These are phyloP conservation scores for Colletotrichum sp. DNA, from an alignment of 2,329 filamentous ascomycete genomes.

Conservation along the genomic window DNA sequence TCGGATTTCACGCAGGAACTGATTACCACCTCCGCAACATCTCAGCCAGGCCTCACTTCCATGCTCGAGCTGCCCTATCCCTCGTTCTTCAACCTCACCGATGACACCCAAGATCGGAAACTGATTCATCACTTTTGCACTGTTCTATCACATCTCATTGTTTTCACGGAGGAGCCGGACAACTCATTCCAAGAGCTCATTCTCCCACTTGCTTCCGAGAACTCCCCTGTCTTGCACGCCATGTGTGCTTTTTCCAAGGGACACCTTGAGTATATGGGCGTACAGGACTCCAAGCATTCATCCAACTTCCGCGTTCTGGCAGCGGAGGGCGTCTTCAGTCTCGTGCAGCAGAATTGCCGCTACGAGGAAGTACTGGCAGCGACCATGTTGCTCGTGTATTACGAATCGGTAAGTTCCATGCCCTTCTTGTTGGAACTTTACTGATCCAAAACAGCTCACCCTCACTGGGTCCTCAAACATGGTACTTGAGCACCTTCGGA, in stretches of 20 bases:
- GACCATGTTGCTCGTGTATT: conserved; percentile 66
- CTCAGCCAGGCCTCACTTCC: background rate
- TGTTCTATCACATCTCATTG: conserved; percentile 65
- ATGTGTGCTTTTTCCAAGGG: conserved; percentile 84
- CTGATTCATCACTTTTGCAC: conserved; percentile 68
- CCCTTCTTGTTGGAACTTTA: background rate
- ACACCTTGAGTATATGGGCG: conserved; percentile 73
- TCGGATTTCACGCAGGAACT: background rate
- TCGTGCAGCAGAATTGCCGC: conserved; percentile 52
- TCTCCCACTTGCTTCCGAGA: conserved; percentile 58
- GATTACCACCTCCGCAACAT: background rate
- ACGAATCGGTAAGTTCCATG: conserved; percentile 39
- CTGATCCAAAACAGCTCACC: conserved; percentile 48
- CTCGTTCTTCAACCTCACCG: conserved; percentile 60
- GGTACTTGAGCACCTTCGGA: conserved; percentile 64
- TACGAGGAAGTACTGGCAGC: conserved; percentile 63
- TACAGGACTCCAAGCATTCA: conserved; percentile 55
- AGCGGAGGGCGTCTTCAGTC: conserved; percentile 57
- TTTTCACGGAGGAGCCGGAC: conserved; percentile 65
- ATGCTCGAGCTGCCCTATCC: conserved; percentile 31
- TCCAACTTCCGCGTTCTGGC: conserved; percentile 63
- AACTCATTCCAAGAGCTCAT: conserved; percentile 68
- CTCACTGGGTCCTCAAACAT: conserved; percentile 63
- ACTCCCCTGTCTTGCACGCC: conserved; percentile 73
- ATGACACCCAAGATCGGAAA: conserved; percentile 54